phyloP scores from a whole-genome alignment of 1,284 basidiomycete species.

The Rhodotorula sp. region DNA sequence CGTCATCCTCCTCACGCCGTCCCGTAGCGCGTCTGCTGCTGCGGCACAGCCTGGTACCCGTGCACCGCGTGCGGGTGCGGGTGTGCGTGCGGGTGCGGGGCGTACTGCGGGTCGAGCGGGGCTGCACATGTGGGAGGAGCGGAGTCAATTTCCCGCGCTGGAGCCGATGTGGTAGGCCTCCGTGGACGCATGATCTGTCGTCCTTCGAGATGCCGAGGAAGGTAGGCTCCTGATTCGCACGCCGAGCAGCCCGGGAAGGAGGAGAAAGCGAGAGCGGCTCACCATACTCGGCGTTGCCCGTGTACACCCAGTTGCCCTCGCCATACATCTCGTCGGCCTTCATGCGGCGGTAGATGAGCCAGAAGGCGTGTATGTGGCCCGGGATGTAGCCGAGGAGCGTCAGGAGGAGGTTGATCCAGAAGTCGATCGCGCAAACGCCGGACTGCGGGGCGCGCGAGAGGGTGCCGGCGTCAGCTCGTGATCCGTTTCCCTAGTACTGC shows the following conservation, averaged over 20 bases:
- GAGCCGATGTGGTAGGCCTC: too few species aligned
- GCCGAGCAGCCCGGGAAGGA: too few species aligned
- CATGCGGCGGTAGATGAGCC: constrained; percentile 5
- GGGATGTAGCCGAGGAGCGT: constrained; percentile 13
- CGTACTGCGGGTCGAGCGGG: background rate
- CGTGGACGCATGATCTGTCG: too few species aligned
- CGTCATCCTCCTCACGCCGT: constrained; percentile 1
- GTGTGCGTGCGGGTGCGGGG: background rate
- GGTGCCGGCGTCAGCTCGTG: too few species aligned
- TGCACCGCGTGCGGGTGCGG: background rate
- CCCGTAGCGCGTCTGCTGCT: constrained; percentile 14
- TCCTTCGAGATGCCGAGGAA: too few species aligned
- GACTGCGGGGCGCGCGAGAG: background rate
- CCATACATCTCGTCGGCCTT: constrained; percentile 11
- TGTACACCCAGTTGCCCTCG: background rate
- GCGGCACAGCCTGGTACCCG: background rate
- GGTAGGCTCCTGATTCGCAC: too few species aligned
- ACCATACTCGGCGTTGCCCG: constrained; percentile 12
- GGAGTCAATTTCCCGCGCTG: background rate
- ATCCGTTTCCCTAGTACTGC: too few species aligned
- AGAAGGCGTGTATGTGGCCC: constrained; percentile 4
- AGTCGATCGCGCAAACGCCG: constrained; percentile 8
- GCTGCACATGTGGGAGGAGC: background rate
- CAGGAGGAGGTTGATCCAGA: constrained; percentile 9
- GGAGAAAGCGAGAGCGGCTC: background rate